Evolutionary conservation across 306 rosid species (phyloP).

Genomic region (Sicyos baderoa): DNA sequence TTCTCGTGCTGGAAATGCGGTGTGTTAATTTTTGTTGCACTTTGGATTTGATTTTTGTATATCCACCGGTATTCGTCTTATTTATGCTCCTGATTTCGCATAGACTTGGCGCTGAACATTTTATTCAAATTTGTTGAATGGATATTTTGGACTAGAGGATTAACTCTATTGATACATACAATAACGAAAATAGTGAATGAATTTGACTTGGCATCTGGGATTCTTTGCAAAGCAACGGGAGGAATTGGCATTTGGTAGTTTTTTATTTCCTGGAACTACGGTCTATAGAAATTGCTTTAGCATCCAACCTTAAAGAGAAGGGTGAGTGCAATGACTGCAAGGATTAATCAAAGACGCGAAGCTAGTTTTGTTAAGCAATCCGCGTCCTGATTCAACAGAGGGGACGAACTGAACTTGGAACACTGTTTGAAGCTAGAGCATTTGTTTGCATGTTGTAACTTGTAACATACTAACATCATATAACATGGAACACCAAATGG

Average conservation of each 20-base stretch:
- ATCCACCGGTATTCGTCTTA: not conserved
- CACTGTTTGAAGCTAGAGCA: not conserved
- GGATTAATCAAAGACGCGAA: not conserved
- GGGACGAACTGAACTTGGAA: not conserved
- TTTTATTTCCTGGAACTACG: not conserved
- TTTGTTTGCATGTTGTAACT: not conserved
- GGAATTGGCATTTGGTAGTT: conserved; percentile 3
- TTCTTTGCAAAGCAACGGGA: not conserved
- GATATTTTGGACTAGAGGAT: not conserved
- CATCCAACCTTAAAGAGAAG: not conserved
- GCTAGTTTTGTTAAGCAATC: not conserved
- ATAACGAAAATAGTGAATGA: not conserved
- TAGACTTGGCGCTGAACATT: not conserved
- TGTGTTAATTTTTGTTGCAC: conserved; percentile 23
- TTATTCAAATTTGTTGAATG: not conserved
- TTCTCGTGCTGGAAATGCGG: conserved; percentile 49
- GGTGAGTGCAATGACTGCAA: conserved; percentile 9
- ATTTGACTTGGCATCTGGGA: not conserved
- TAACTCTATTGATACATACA: not conserved
- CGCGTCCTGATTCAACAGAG: not conserved
- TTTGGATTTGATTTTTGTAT: not conserved
- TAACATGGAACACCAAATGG: too few relatives aligned
- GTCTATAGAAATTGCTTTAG: not conserved
- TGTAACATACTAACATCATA: too few relatives aligned
- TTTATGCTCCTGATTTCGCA: not conserved